Evolutionary conservation across 805 yeast species (phyloP).

Genomic region (Wickerhamiella alocasiicola): DNA sequence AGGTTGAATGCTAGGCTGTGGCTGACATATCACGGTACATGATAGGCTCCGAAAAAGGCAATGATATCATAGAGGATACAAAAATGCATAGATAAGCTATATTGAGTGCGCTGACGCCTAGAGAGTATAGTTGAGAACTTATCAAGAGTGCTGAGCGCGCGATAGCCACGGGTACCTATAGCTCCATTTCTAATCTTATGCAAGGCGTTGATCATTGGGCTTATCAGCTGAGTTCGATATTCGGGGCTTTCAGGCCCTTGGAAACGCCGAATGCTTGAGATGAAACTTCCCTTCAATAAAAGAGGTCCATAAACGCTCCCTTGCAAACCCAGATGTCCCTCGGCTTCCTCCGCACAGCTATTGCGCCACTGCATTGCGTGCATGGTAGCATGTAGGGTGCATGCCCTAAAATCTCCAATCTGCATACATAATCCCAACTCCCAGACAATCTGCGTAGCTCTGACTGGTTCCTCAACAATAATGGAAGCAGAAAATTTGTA

Average conservation of each 20-base stretch:
- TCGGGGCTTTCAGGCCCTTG: too few relatives aligned
- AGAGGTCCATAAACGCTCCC: too few relatives aligned
- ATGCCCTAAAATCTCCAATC: neutral
- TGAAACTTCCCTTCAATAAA: too few relatives aligned
- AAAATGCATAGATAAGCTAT: neutral
- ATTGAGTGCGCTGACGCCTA: neutral
- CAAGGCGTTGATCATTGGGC: neutral
- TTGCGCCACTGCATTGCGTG: neutral
- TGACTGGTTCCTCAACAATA: neutral
- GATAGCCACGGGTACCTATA: too few relatives aligned
- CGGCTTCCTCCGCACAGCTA: neutral
- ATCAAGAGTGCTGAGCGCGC: too few relatives aligned
- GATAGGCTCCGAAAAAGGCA: too few relatives aligned
- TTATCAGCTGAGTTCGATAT: neutral
- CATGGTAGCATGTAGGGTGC: neutral
- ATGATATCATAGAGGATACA: too few relatives aligned
- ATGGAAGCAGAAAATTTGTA: constrained; percentile 3
- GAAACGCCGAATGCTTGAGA: too few relatives aligned
- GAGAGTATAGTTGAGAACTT: neutral
- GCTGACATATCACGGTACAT: too few relatives aligned
- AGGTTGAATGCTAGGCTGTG: too few relatives aligned
- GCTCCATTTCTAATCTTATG: too few relatives aligned
- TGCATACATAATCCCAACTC: constrained; percentile 1
- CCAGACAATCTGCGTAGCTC: neutral
- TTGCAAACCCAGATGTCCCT: too few relatives aligned